phyloP scores from a whole-genome alignment of 2,329 filamentous ascomycete genomes.

The Myriosclerotinia scirpicola region DNA sequence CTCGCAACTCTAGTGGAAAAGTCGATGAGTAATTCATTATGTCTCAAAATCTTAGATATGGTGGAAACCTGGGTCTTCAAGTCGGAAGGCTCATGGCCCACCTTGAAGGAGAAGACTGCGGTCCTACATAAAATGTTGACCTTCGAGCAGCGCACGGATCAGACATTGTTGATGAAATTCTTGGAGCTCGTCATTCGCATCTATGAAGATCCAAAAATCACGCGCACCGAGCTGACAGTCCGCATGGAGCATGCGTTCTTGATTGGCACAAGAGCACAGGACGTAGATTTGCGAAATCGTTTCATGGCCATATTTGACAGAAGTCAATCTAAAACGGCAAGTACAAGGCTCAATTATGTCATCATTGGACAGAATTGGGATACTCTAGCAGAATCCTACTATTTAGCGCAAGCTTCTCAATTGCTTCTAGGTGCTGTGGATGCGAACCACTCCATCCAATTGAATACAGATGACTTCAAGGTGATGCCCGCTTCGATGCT shows the following conservation, averaged over 20 bases:
- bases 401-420: conserved; percentile 93
- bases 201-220: conserved; percentile 96
- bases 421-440: conserved; percentile 89
- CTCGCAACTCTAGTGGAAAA: conserved; percentile 94
- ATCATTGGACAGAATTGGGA: conserved; percentile 96
- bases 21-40: conserved; percentile 81
- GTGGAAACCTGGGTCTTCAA: conserved; percentile 96
- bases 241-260: conserved; percentile 98
- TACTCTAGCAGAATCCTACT: conserved; percentile 90
- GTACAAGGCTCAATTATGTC: conserved; percentile 84
- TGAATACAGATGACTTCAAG: conserved; percentile 83
- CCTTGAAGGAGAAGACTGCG: conserved; percentile 97
- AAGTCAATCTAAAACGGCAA: conserved; percentile 89
- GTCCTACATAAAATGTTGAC: conserved; percentile 99
- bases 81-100: conserved; percentile 92
- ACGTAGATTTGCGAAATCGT: conserved; percentile 94
- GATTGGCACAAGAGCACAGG: conserved; percentile 87
- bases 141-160: conserved; percentile 83
- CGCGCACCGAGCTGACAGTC: conserved; percentile 91
- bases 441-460: conserved; percentile 72
- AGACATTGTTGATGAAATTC: conserved; percentile 86
- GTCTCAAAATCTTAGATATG: conserved; percentile 89
- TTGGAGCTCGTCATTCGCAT: conserved; percentile 95
- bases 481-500: conserved; percentile 72
- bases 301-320: conserved; percentile 97